phyloP scores from a whole-genome alignment of 176 grass and related monocot species.

The Ensete ventricosum region DNA sequence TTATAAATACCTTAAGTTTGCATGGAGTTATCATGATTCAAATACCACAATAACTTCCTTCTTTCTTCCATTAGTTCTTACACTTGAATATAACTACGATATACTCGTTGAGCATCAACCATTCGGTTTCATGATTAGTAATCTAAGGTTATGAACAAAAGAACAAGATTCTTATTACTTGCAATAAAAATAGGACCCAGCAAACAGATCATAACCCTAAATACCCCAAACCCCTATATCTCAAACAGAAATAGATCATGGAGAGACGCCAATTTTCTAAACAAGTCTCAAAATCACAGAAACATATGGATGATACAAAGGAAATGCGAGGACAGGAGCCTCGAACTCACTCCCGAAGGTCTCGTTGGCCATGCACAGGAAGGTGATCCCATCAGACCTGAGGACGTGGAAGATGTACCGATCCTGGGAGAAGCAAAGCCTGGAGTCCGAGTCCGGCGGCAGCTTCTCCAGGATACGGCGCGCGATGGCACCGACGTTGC shows the following conservation, averaged over 20 bases:
- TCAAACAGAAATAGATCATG: not conserved
- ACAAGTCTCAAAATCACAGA: not conserved
- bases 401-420: slow-evolving; percentile 96
- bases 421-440: slow-evolving; percentile 88
- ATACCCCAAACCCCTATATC: not conserved
- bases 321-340: not conserved
- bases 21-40: too few species aligned
- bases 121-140: too few species aligned
- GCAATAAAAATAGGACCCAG: too few species aligned
- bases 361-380: slow-evolving; percentile 92
- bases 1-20: too few species aligned
- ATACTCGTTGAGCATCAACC: too few species aligned
- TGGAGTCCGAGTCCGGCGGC: slow-evolving; percentile 45
- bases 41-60: too few species aligned
- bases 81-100: too few species aligned
- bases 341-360: slow-evolving; percentile 66
- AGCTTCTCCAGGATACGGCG: slow-evolving; percentile 88
- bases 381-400: slow-evolving; percentile 48
- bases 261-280: not conserved
- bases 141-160: too few species aligned
- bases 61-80: too few species aligned
- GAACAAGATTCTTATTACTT: too few species aligned
- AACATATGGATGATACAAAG: not conserved
- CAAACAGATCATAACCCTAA: too few species aligned
- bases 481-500: slow-evolving; percentile 72